Evolutionary conservation across 2,329 filamentous ascomycete genomes (phyloP).

Genomic region (Pseudophaeomoniella oleicola): DNA sequence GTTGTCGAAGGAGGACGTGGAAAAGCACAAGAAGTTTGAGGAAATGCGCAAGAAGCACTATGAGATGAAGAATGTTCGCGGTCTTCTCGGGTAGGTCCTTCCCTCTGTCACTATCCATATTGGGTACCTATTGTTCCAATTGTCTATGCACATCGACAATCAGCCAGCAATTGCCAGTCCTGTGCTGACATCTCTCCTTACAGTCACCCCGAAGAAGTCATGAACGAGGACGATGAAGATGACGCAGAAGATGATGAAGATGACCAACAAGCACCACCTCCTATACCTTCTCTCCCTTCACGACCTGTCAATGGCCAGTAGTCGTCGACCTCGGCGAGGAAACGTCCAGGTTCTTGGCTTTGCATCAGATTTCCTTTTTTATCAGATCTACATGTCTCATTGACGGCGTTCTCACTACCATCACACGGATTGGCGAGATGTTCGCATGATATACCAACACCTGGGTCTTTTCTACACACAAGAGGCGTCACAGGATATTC

Average conservation of each 20-base stretch:
- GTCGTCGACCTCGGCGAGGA: too few species aligned
- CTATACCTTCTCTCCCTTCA: constrained; percentile 22
- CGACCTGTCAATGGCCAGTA: constrained; percentile 2
- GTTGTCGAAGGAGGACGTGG: constrained; percentile 57
- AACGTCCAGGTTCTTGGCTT: too few species aligned
- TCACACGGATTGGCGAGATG: too few species aligned
- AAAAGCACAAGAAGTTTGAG: constrained; percentile 89
- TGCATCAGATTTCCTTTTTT: too few species aligned
- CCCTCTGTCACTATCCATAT: too few species aligned
- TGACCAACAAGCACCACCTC: constrained; percentile 13
- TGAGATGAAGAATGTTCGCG: constrained; percentile 92
- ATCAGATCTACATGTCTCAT: too few species aligned
- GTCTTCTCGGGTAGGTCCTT: constrained; percentile 55
- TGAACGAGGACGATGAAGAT: constrained; percentile 51
- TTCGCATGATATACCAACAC: too few species aligned
- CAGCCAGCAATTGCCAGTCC: constrained; percentile 1
- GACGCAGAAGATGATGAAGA: constrained; percentile 44
- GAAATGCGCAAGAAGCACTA: constrained; percentile 90
- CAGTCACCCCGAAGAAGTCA: constrained; percentile 49
- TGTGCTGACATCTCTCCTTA: constrained; percentile 2
- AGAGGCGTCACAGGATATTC: too few species aligned
- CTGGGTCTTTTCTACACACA: too few species aligned
- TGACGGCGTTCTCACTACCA: too few species aligned
- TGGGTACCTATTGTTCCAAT: background rate
- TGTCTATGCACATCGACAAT: background rate